A percentile compares a stretch with the other conserved stretches of the same genome.
These are phyloP conservation scores for Pisolithus sp. DNA, from an alignment of 768 basidiomycete species.

Conservation along the genomic window DNA sequence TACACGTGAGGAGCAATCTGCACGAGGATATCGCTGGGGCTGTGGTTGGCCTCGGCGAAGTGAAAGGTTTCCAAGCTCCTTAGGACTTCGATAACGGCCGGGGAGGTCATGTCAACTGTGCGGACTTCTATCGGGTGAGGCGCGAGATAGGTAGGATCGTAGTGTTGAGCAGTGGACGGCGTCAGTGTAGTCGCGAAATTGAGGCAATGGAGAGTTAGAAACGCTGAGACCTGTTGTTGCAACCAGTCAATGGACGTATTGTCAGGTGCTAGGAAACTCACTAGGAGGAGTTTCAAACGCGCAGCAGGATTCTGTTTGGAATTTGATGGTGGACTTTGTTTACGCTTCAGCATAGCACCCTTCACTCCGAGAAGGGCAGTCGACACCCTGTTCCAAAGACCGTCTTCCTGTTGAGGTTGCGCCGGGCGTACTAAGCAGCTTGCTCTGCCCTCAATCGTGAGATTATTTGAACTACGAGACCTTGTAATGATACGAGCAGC, in stretches of 20 bases:
- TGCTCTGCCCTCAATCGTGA: conserved; percentile 24
- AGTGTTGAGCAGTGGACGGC: conserved; percentile 44
- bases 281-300: conserved; percentile 81
- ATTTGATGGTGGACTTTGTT: conserved; percentile 34
- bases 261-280: conserved; percentile 28
- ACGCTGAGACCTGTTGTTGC: conserved; percentile 65
- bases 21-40: conserved; percentile 42
- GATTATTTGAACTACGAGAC: conserved; percentile 27
- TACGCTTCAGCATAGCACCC: conserved; percentile 40
- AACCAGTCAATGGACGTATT: neutral
- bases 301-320: conserved; percentile 77
- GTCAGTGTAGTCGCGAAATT: conserved; percentile 92
- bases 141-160: conserved; percentile 24
- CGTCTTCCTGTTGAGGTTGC: conserved; percentile 12
- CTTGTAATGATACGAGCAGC: conserved; percentile 46
- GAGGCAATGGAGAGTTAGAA: conserved; percentile 84
- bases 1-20: conserved; percentile 57
- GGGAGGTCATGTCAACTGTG: conserved; percentile 66
- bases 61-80: conserved; percentile 43
- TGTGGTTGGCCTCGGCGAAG: conserved; percentile 6
- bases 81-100: conserved; percentile 53
- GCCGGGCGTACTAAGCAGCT: conserved; percentile 24
- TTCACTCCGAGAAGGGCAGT: conserved; percentile 38
- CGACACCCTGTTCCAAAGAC: conserved; percentile 22
- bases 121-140: conserved; percentile 16